Base-by-base conservation (phyloP, 495 filamentous ascomycete species). In the Parathielavia hyrcaniae region DNA sequence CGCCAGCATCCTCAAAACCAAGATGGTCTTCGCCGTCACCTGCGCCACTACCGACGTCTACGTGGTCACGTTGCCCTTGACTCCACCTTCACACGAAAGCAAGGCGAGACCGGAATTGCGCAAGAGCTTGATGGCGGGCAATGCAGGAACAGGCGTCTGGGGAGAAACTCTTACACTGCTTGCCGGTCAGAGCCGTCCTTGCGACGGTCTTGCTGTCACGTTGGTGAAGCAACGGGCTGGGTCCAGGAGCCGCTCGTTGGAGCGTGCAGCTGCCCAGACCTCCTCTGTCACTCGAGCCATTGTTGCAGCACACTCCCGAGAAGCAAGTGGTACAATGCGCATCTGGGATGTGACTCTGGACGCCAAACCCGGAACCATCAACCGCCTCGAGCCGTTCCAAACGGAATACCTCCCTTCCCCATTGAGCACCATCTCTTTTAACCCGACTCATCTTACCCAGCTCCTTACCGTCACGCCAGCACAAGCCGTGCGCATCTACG, bases 61-160 rank as follows among this genome's bases (percentile, higher is more conserved):
- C 51, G 70, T 96, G 35, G 71, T 93, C 13, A 86, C 83, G 5
- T 65, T 96, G 7, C 90, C 90, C 1, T 73, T 93, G 36, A 75
- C 76, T 10, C 89, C 89, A 12, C 88, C 89, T 6, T 87, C 89
- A 43, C 79, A 83, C 26, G 68, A 71, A 56, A 79, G 75, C 64
- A 83, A 83, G 58, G 65, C 69, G 10, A 64, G 79, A 7, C 67
- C 72, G 19, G 77, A 80, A 16, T 60, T 81, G 47, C 73, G 71
- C n/a, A 62, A 72, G 56, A 67, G 61, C 38, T 66, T 79, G 9
- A 66, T 78, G 40, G 67, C 72, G 19, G 71, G 71, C 22, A 70
- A 71, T 49, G 77, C 73, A 19, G 80, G 80, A 47, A 77, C 75
- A 48, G 80, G 81, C 11, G 71, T 70, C n/a, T 86, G 81, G 81